These are phyloP conservation scores for Tetradesmus obliquus DNA, from an alignment of 139 green algal genomes.

Conservation along the genomic window DNA sequence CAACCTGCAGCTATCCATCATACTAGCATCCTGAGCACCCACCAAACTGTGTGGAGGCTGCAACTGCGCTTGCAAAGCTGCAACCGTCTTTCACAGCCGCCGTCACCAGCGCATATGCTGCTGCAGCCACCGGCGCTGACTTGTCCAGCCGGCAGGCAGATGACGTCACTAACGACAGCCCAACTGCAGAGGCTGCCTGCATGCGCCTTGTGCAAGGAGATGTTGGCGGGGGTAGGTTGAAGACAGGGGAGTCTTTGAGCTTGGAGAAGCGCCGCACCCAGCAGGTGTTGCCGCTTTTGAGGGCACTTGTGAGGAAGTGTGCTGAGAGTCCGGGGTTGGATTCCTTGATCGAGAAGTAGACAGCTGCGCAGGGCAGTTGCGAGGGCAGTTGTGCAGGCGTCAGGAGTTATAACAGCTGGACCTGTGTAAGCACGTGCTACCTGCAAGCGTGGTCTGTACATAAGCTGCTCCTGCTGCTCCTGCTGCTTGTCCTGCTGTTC, in stretches of 20 bases:
- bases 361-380: not conserved
- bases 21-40: not conserved
- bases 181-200: constrained; percentile 31
- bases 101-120: constrained; percentile 42
- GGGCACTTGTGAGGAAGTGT: not conserved
- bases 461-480: not conserved
- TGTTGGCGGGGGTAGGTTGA: constrained; percentile 15
- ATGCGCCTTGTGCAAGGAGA: constrained; percentile 39
- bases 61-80: constrained; percentile 47
- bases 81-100: constrained; percentile 44
- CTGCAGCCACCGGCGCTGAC: constrained; percentile 22
- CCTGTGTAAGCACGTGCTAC: not conserved
- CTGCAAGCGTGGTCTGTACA: not conserved
- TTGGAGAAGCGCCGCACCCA: constrained; percentile 33
- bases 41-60: constrained; percentile 3
- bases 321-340: not conserved
- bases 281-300: constrained; percentile 21
- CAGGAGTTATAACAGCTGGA: too few species aligned
- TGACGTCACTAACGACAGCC: constrained; percentile 41
- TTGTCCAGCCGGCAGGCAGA: constrained; percentile 31
- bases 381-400: not conserved
- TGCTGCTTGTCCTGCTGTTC: too few species aligned
- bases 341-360: constrained; percentile 13
- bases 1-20: not conserved
- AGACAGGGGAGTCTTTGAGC: constrained; percentile 2